phyloP scores from a whole-genome alignment of 1,139 yeast species.

The Saccharomyces hybrid region DNA sequence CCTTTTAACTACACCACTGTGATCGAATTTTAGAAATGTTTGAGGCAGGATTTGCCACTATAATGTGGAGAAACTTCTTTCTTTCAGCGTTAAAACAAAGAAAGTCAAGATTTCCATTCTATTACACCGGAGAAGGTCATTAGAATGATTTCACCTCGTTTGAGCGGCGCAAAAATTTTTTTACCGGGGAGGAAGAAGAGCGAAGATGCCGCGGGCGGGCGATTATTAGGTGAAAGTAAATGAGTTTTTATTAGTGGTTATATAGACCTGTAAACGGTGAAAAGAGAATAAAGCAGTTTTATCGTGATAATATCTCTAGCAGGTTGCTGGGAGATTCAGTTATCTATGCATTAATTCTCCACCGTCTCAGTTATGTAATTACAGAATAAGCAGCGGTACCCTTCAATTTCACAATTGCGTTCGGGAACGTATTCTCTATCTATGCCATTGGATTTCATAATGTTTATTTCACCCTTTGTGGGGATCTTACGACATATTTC shows the following conservation, averaged over 20 bases:
- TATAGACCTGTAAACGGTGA: too few relatives aligned
- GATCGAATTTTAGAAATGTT: background rate
- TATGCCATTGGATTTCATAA: slow-evolving; percentile 52
- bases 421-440: slow-evolving; percentile 9
- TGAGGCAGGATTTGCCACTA: background rate
- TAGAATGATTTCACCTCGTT: background rate
- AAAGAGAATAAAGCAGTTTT: background rate
- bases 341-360: slow-evolving; percentile 3
- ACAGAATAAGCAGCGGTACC: slow-evolving; percentile 29
- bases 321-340: background rate
- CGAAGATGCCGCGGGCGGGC: background rate
- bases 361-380: slow-evolving; percentile 23
- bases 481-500: slow-evolving; percentile 77
- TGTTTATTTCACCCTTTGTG: slow-evolving; percentile 90
- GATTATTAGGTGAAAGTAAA: background rate
- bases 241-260: background rate
- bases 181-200: background rate
- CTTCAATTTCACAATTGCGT: slow-evolving; percentile 14
- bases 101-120: background rate
- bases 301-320: background rate
- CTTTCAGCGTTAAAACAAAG: background rate
- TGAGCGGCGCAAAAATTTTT: background rate
- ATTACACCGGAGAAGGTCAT: background rate
- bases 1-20: background rate
- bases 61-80: too few relatives aligned